Evolutionary conservation across 345 rosid genomes (phyloP).

Genomic region (Syzygium aromaticum): DNA sequence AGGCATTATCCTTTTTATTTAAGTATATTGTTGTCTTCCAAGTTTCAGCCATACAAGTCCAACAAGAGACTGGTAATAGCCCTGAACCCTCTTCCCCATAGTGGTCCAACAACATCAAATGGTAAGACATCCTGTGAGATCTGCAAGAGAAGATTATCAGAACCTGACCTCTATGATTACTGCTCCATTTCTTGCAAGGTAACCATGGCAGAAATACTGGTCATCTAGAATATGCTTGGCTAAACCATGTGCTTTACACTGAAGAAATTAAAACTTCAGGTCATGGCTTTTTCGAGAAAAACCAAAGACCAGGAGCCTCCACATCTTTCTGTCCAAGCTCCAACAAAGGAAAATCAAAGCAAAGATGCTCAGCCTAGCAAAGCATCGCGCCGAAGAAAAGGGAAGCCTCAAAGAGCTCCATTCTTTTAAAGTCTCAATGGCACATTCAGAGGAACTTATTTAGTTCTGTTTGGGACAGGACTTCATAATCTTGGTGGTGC

Average conservation of each 20-base stretch:
- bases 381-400: constrained; percentile 4
- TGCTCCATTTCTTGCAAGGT: constrained; percentile 47
- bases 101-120: constrained; percentile 6
- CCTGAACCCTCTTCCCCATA: constrained; percentile 34
- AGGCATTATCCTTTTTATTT: background rate
- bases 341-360: background rate
- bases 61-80: constrained; percentile 31
- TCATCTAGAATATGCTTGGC: background rate
- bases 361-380: background rate
- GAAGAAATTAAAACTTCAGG: constrained; percentile 3
- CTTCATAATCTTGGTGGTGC: background rate
- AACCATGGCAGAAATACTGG: background rate
- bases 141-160: constrained; percentile 23
- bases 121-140: constrained; percentile 11
- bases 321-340: background rate
- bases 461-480: background rate
- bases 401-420: constrained; percentile 15
- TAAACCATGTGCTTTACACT: background rate
- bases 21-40: background rate
- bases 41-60: constrained; percentile 34
- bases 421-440: constrained; percentile 7
- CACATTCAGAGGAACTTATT: background rate
- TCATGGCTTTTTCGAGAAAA: constrained; percentile 4
- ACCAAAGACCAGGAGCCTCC: constrained; percentile 1
- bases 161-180: constrained; percentile 19